Evolutionary conservation across 2,329 filamentous ascomycete genomes (phyloP), one percentile per base, ranked within the genome.

Genomic region (Epichloe brachyelytri): DNA sequence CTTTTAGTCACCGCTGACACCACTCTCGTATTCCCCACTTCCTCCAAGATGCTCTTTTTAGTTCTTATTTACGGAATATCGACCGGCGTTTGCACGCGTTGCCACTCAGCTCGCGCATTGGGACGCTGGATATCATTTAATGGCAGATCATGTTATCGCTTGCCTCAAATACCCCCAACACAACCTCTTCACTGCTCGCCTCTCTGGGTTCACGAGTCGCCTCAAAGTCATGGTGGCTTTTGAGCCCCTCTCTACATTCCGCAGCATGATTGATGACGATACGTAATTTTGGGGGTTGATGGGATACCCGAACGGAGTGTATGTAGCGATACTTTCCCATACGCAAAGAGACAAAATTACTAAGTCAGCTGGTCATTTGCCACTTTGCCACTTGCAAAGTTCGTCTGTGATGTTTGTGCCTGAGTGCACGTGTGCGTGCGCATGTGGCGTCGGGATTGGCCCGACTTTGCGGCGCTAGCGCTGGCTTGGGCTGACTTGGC

Each of bases 1-100:
- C 60, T 58, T 55, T 48, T 54, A 55, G 26, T 53, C 57, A 56
- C 52, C 57, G 54, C 59, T 58, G 57, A 56, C 50, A 55, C 50
- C 11, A 53, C 56, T 55, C 52, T 44, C 51, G 40, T 53, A 37
- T 39, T 47, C 20, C 26, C 49, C 37, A 26, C 46, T 52, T 49
- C 43, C 8, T 41, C 38, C 19, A 49, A 26, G 41, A 46, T 51
- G 55, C 54, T 51, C 54, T 59, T 57, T 41, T 36, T 26, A 12
- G 30, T 41, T 49, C 19, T 45, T 34, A 4, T 34, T 33, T 40
- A 19, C 40, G 14, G 17, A 45, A 19, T 40, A 43, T 45, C 34
- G 17, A 39, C 43, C 4, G 44, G 40, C 41, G 34, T 36, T 40
- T n/a, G 12, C 39, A 44, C 37, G 41, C 43, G 12, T 14, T 43